phyloP scores from a whole-genome alignment of 1,284 basidiomycete genomes.

The Hemileia vastatrix region DNA sequence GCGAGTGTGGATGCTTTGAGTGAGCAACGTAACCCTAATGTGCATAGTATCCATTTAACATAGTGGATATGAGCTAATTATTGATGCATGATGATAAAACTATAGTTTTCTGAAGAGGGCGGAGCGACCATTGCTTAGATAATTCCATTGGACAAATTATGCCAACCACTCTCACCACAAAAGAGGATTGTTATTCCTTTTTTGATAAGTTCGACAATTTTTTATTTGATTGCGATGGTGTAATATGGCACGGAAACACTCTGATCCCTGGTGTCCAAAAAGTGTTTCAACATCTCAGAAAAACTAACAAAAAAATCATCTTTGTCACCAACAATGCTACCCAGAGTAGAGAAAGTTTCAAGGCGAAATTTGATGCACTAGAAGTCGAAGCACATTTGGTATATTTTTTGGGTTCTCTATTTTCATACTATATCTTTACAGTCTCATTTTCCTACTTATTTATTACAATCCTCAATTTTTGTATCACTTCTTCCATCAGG shows the following conservation, averaged over 20 bases:
- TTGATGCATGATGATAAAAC: no score
- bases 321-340: constrained; percentile 99
- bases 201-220: constrained; percentile 47
- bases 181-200: constrained; percentile 6
- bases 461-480: background rate
- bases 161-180: no score
- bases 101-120: no score
- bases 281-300: constrained; percentile 48
- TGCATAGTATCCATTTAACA: no score
- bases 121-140: no score
- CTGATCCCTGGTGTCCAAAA: constrained; percentile 67
- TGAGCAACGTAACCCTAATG: no score
- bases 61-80: no score
- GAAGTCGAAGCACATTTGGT: constrained; percentile 77
- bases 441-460: background rate
- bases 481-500: constrained; percentile 49
- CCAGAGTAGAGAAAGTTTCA: constrained; percentile 76
- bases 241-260: constrained; percentile 71
- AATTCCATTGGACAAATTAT: no score
- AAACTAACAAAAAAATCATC: constrained; percentile 68
- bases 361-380: constrained; percentile 79
- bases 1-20: no score
- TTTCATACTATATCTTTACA: no score
- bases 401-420: constrained; percentile 39
- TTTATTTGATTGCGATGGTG: constrained; percentile 95